Conservation (phyloP, 148 eudicot genomes). For the Drosera capensis region DNA sequence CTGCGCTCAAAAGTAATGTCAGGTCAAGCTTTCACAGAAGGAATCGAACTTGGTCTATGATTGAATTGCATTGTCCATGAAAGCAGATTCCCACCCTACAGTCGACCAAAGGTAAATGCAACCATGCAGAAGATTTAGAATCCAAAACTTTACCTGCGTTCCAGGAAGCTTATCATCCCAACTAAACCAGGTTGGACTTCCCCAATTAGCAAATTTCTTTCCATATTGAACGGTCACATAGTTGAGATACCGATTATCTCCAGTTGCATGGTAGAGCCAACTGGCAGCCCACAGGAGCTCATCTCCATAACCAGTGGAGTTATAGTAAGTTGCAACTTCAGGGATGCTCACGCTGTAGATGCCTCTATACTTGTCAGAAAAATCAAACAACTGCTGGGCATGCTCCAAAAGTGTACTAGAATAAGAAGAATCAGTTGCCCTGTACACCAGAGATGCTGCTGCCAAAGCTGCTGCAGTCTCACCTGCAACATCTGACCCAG, state of each 20-base stretch:
- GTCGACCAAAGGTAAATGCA: not conserved
- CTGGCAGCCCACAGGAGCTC: conserved; percentile 97
- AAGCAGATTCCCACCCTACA: too few relatives aligned
- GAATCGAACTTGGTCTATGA: too few relatives aligned
- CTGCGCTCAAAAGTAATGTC: too few relatives aligned
- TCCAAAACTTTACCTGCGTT: conserved; percentile 78
- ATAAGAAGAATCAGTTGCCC: conserved; percentile 35
- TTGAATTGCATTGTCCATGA: too few relatives aligned
- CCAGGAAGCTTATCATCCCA: conserved; percentile 95
- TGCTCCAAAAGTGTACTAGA: conserved; percentile 58
- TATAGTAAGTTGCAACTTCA: conserved; percentile 53
- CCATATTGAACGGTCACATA: conserved; percentile 56
- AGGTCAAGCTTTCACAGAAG: too few relatives aligned
- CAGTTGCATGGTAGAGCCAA: conserved; percentile 91
- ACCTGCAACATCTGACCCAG: conserved; percentile 89
- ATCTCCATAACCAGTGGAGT: conserved; percentile 78
- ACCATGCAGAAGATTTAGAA: not conserved
- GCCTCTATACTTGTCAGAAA: conserved; percentile 57
- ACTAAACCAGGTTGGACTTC: conserved; percentile 85
- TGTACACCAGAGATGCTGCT: conserved; percentile 83
- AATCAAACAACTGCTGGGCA: conserved; percentile 51
- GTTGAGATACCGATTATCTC: conserved; percentile 38
- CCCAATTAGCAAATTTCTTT: conserved; percentile 46
- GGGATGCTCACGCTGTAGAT: conserved; percentile 66
- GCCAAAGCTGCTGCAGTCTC: conserved; percentile 97